Base-by-base conservation (phyloP, 2,329 filamentous ascomycete genomes). In the Fusarium sp. region DNA sequence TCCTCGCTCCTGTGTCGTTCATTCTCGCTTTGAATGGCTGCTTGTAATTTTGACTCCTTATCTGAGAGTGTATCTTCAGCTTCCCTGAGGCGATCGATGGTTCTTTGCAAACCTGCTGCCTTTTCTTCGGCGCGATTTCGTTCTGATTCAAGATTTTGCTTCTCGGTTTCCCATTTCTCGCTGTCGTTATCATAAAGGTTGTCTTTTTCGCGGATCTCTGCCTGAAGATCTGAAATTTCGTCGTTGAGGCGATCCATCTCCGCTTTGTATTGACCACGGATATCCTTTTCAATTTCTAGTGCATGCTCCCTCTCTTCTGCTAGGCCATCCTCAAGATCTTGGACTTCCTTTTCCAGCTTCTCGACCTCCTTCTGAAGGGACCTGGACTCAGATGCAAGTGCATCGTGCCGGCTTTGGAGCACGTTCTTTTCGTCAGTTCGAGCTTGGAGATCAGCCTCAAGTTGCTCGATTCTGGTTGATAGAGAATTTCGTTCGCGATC, bases 1-100 rank as follows among this genome's bases (percentile, higher is more conserved):
- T 95, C 92, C 75, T 95, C 92, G 61, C 88, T 89, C 70, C 87
- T 87, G 76, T 96, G 91, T 29, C 93, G 90, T 70, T 93, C 88
- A 50, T 88, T 88, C 77, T 95, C 93, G 76, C 89, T 92, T 70
- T 92, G 87, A 17, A 94, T 84, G 7, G 90, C 89, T 75, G 91
- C 87, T 77, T 93, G 89, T 22, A 94, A 82, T 77, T 87, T 91
- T 27, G 85, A 85, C 76, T 94, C 92, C 78, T 92, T 92, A 69
- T 87, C 87, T 25, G 91, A 91, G 35, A 93, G 82, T 17, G 86
- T 89, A 20, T 91, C 90, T 78, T 94, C 91, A 3, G 87, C 85
- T 75, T 92, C 87, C 54, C 92, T 91, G 36, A 94, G 84, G 73
- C 87, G 89, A 70, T 93, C 90, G 65, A 95, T 90, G 1, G 91